Evolutionary conservation across 2,329 filamentous ascomycete genomes (phyloP).

Genomic region (Nemania diffusa): DNA sequence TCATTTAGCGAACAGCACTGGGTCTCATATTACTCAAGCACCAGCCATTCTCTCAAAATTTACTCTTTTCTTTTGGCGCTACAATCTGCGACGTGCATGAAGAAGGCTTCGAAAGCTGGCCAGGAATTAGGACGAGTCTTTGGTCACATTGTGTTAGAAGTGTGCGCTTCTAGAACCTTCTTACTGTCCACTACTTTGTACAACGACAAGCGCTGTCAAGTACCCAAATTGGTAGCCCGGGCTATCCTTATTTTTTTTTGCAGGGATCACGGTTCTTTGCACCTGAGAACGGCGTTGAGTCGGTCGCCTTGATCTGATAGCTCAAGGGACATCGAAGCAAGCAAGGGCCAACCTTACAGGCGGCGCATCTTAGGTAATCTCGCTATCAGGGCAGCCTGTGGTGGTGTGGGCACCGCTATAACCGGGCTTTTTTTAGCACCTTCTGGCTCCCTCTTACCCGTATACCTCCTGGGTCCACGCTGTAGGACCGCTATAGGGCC

Average conservation of each 20-base stretch:
- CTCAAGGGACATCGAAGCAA: conserved; percentile 3
- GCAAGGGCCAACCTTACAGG: conserved; percentile 8
- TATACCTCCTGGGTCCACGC: conserved; percentile 13
- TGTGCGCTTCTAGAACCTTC: conserved; percentile 22
- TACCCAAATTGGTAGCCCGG: neutral
- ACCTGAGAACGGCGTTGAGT: conserved; percentile 19
- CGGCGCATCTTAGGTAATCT: conserved; percentile 35
- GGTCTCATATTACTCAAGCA: neutral
- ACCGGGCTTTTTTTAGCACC: conserved; percentile 32
- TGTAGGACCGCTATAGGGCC: conserved; percentile 12
- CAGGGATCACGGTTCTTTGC: conserved; percentile 28
- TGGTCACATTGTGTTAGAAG: conserved; percentile 1
- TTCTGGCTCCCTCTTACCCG: conserved; percentile 21
- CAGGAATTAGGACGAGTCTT: conserved; percentile 2
- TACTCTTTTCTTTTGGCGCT: conserved; percentile 1
- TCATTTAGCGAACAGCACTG: neutral
- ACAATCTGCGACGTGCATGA: conserved; percentile 30
- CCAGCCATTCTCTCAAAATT: neutral
- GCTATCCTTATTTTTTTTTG: neutral
- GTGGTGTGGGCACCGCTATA: conserved; percentile 37
- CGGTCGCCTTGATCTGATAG: conserved; percentile 6
- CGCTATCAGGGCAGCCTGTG: conserved; percentile 13
- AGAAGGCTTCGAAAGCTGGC: conserved; percentile 8
- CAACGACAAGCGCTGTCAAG: neutral
- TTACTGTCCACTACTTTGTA: neutral